phyloP scores from a whole-genome alignment of 345 rosid species.

The Pelargonium nanum region DNA sequence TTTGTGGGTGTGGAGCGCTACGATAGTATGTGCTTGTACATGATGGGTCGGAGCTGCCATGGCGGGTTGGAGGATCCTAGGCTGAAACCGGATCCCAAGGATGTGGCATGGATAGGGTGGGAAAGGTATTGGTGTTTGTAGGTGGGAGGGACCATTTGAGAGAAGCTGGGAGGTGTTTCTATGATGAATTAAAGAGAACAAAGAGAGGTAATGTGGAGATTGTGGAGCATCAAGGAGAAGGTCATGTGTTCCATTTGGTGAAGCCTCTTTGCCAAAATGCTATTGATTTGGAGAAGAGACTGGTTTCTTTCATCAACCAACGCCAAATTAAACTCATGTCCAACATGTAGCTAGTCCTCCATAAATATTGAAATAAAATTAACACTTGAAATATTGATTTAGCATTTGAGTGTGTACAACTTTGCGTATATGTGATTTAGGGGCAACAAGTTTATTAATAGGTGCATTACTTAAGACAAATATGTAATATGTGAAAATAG shows the following conservation, averaged over 20 bases:
- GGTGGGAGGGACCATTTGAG: conserved; percentile 28
- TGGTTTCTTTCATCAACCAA: conserved; percentile 14
- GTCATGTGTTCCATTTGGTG: conserved; percentile 18
- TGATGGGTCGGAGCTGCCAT: conserved; percentile 28
- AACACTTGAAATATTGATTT: too few species aligned
- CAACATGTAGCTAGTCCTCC: too few species aligned
- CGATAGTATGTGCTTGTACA: too few species aligned
- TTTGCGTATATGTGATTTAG: too few species aligned
- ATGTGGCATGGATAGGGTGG: conserved; percentile 22
- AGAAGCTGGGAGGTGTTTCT: conserved; percentile 10
- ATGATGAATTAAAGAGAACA: conserved; percentile 22
- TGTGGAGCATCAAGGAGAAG: conserved; percentile 15
- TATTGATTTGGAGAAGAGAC: conserved; percentile 3
- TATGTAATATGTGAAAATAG: too few species aligned
- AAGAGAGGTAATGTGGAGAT: conserved; percentile 20
- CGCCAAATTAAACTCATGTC: too few species aligned
- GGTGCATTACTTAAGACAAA: too few species aligned
- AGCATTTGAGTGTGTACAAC: too few species aligned
- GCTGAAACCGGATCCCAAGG: conserved; percentile 26
- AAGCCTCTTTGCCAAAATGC: conserved; percentile 10
- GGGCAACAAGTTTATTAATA: too few species aligned
- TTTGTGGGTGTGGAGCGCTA: conserved; percentile 43
- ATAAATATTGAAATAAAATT: too few species aligned
- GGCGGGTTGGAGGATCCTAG: conserved; percentile 28
- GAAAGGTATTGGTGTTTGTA: conserved; percentile 27